These are phyloP conservation scores for Leccinum truebloodii DNA, from an alignment of 768 basidiomycete species.

Conservation along the genomic window DNA sequence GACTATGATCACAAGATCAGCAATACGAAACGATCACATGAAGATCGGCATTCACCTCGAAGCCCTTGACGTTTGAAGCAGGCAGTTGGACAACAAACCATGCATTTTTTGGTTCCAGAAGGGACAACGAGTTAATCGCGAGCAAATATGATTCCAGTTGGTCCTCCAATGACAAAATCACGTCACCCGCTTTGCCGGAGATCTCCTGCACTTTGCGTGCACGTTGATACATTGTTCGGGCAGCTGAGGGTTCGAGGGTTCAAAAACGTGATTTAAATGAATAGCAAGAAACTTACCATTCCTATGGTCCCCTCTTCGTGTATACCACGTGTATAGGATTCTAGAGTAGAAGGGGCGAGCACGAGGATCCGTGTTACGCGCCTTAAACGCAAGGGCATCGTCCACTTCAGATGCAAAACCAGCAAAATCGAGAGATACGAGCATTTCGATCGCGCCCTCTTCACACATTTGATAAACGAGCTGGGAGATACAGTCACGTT, in stretches of 20 bases:
- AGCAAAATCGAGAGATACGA: constrained; percentile 83
- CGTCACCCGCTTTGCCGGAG: constrained; percentile 35
- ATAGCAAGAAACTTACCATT: constrained; percentile 62
- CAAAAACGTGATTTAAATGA: constrained; percentile 16
- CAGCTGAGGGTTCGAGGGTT: constrained; percentile 55
- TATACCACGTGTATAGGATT: constrained; percentile 94
- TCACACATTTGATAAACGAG: constrained; percentile 94
- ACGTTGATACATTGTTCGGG: constrained; percentile 90
- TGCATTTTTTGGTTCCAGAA: constrained; percentile 77
- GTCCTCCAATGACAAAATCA: constrained; percentile 55
- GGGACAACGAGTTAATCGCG: constrained; percentile 84
- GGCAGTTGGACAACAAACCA: constrained; percentile 76
- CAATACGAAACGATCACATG: constrained; percentile 16
- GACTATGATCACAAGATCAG: constrained; percentile 42
- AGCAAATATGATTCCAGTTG: constrained; percentile 81
- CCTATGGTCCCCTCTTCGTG: constrained; percentile 83
- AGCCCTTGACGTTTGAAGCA: constrained; percentile 45
- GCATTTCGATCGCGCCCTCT: constrained; percentile 71
- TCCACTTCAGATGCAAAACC: constrained; percentile 88
- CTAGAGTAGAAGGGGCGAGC: constrained; percentile 82
- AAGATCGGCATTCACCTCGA: constrained; percentile 40
- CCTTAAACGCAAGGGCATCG: constrained; percentile 85
- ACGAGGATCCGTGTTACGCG: constrained; percentile 89
- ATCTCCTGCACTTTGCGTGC: constrained; percentile 70
- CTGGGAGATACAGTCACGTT: constrained; percentile 77